A percentile compares a stretch with the other conserved stretches of the same genome.
phyloP scores from a whole-genome alignment of 306 rosid species.

The Castanea mollissima region DNA sequence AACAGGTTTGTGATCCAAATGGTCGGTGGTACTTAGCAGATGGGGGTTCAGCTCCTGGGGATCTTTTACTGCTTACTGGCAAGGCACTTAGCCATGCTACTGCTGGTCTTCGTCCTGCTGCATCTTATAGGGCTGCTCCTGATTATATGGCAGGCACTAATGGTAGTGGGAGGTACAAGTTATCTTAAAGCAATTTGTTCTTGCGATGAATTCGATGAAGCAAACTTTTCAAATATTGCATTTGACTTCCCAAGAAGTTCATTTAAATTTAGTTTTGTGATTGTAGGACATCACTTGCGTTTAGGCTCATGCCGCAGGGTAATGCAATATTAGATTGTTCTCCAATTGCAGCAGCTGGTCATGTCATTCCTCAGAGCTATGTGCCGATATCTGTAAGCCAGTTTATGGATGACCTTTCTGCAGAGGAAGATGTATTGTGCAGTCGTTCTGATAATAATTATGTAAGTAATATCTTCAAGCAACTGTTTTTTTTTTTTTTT shows the following conservation, averaged over 20 bases:
- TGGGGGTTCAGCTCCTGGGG: constrained; percentile 71
- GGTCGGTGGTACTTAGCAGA: constrained; percentile 98
- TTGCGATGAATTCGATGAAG: constrained; percentile 18
- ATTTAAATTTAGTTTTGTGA: constrained; percentile 33
- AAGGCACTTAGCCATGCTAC: constrained; percentile 91
- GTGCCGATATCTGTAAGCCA: constrained; percentile 96
- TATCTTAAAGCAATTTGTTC: not conserved
- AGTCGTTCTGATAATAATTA: constrained; percentile 55
- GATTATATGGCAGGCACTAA: constrained; percentile 54
- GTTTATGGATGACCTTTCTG: constrained; percentile 96
- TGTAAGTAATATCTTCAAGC: constrained; percentile 52
- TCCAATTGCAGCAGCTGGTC: constrained; percentile 94
- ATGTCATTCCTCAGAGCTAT: constrained; percentile 85
- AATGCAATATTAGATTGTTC: constrained; percentile 91
- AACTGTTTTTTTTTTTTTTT: not conserved
- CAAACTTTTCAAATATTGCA: constrained; percentile 10
- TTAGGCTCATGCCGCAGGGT: constrained; percentile 95
- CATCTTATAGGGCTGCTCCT: constrained; percentile 71
- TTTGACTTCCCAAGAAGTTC: constrained; percentile 26
- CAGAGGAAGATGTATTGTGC: constrained; percentile 78
- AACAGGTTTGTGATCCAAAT: constrained; percentile 84
- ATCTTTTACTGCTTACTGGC: constrained; percentile 88
- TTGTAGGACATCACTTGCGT: constrained; percentile 94
- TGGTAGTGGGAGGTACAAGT: constrained; percentile 69
- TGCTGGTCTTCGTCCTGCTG: constrained; percentile 88